Evolutionary conservation across 129 eudicot species (phyloP).

Genomic region (Artemisia annua): DNA sequence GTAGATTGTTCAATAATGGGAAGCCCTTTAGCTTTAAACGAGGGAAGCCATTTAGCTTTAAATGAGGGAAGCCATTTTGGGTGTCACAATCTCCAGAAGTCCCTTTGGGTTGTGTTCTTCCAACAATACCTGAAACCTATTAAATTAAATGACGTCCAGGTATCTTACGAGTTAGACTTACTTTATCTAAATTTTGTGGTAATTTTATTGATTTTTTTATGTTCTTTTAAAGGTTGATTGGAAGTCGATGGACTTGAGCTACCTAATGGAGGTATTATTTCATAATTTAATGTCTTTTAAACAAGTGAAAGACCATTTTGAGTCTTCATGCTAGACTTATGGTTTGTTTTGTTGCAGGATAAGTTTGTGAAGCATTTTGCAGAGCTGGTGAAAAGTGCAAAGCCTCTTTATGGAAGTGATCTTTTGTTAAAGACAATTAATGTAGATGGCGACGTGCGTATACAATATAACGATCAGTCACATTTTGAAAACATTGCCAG

Average conservation of each 20-base stretch:
- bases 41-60: conserved; percentile 41
- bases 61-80: conserved; percentile 64
- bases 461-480: conserved; percentile 63
- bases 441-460: conserved; percentile 75
- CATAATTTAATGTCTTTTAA: neutral
- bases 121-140: conserved; percentile 86
- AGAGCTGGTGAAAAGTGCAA: conserved; percentile 65
- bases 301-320: neutral
- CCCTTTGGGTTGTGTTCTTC: conserved; percentile 95
- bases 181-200: neutral
- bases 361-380: conserved; percentile 72
- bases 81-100: conserved; percentile 79
- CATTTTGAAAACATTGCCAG: conserved; percentile 78
- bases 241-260: conserved; percentile 91
- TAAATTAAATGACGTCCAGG: conserved; percentile 77
- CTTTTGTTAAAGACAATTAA: conserved; percentile 54
- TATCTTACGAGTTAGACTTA: conserved; percentile 21
- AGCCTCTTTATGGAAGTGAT: conserved; percentile 59
- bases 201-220: conserved; percentile 8
- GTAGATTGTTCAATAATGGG: neutral
- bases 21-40: conserved; percentile 25
- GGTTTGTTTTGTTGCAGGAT: conserved; percentile 48
- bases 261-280: conserved; percentile 77
- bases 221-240: conserved; percentile 67
- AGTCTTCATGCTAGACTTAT: neutral